Percentiles rank a stretch among this genome's conserved stretches.
Conservation (phyloP, 176 grass and related monocot genomes). For the Microstegium vimineum region DNA sequence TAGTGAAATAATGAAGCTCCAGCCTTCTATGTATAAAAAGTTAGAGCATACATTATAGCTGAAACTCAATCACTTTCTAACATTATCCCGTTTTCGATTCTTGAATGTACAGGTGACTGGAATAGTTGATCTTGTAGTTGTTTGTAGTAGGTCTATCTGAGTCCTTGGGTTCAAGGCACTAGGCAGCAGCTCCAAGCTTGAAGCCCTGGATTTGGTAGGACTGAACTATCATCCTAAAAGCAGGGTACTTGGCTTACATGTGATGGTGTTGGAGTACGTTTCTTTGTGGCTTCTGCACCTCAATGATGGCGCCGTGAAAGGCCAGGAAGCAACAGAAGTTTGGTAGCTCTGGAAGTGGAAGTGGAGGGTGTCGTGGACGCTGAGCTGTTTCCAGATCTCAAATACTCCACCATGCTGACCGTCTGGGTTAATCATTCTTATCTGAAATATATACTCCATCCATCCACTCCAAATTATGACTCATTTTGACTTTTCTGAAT, state of each 20-base stretch:
- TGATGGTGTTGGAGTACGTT: slow-evolving; percentile 6
- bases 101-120: background rate
- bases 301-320: slow-evolving; percentile 14
- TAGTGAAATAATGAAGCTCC: background rate
- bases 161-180: background rate
- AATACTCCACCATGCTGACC: background rate
- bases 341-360: slow-evolving; percentile 21
- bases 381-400: slow-evolving; percentile 28
- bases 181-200: background rate
- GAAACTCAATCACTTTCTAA: background rate
- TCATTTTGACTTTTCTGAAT: background rate
- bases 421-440: slow-evolving; percentile 18
- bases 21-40: background rate
- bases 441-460: slow-evolving; percentile 2
- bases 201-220: too few relatives aligned
- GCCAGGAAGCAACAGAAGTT: slow-evolving; percentile 23
- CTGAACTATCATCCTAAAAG: slow-evolving; percentile 18
- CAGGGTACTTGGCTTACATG: slow-evolving; percentile 33
- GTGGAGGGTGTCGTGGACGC: slow-evolving; percentile 30
- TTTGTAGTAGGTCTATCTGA: background rate
- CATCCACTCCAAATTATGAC: background rate
- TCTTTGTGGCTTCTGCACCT: slow-evolving; percentile 2
- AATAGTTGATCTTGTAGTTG: background rate
- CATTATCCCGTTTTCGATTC: background rate
- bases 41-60: background rate